phyloP scores from a whole-genome alignment of 768 basidiomycete genomes.

The Cystofilobasidium capitatum region DNA sequence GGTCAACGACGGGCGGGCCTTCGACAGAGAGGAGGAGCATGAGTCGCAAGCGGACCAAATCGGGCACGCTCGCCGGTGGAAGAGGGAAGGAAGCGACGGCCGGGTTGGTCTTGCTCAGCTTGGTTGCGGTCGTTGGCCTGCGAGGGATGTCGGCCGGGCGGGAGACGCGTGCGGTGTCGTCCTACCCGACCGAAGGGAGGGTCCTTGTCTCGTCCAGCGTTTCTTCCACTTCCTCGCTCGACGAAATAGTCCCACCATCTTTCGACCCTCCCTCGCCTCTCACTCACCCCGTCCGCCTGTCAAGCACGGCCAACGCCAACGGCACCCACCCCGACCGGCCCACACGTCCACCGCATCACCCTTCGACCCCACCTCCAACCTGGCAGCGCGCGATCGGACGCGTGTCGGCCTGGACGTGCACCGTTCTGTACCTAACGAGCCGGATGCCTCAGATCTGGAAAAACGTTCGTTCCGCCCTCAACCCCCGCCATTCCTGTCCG shows the following conservation, averaged over 20 bases:
- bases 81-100: background rate
- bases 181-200: background rate
- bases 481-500: background rate
- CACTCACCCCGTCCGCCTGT: background rate
- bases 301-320: background rate
- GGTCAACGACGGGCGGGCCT: background rate
- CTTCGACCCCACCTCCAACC: slow-evolving; percentile 4
- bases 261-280: background rate
- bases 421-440: slow-evolving; percentile 82
- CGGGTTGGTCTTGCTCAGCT: slow-evolving; percentile 14
- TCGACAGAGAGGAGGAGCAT: background rate
- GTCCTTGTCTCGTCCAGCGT: background rate
- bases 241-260: too few relatives aligned
- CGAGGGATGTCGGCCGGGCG: background rate
- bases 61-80: background rate
- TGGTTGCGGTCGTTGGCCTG: slow-evolving; percentile 8
- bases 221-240: too few relatives aligned
- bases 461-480: slow-evolving; percentile 54
- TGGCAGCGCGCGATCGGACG: slow-evolving; percentile 52
- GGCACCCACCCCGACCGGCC: background rate
- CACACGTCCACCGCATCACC: background rate
- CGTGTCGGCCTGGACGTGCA: slow-evolving; percentile 88
- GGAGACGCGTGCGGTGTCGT: background rate
- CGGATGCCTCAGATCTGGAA: slow-evolving; percentile 95
- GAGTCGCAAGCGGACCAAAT: background rate